A percentile compares a stretch with the other conserved stretches of the same genome.
These are phyloP conservation scores for Trametes sanguinea DNA, from an alignment of 768 basidiomycete species.

Conservation along the genomic window DNA sequence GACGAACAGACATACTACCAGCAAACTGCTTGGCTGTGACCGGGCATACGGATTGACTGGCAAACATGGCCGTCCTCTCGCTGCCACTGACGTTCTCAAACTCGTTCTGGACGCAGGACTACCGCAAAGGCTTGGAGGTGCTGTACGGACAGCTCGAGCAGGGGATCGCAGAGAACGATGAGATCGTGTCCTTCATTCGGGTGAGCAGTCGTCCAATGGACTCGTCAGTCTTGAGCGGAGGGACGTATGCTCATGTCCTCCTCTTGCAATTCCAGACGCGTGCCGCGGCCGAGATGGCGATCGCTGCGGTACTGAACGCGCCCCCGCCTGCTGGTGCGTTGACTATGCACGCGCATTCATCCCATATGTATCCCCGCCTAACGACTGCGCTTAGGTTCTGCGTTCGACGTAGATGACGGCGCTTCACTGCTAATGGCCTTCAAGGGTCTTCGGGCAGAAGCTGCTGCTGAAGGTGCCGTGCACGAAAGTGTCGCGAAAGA, in stretches of 20 bases:
- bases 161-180: slow-evolving; percentile 81
- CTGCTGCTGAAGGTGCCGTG: slow-evolving; percentile 67
- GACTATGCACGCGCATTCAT: neutral
- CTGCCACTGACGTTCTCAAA: slow-evolving; percentile 88
- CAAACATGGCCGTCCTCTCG: slow-evolving; percentile 79
- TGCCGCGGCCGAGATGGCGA: slow-evolving; percentile 63
- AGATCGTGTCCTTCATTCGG: slow-evolving; percentile 80
- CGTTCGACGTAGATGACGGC: slow-evolving; percentile 80
- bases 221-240: neutral
- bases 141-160: slow-evolving; percentile 77
- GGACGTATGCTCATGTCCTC: neutral
- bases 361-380: neutral
- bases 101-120: slow-evolving; percentile 95
- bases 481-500: slow-evolving; percentile 76
- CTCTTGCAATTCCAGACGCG: slow-evolving; percentile 54
- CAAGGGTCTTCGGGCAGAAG: slow-evolving; percentile 77
- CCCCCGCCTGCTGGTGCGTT: slow-evolving; percentile 50
- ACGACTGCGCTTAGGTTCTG: slow-evolving; percentile 44
- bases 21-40: neutral
- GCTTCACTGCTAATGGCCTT: slow-evolving; percentile 81
- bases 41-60: neutral
- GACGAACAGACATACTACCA: neutral
- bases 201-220: slow-evolving; percentile 46
- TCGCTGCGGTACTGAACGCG: slow-evolving; percentile 59
- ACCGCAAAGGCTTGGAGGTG: slow-evolving; percentile 78